A percentile compares a stretch with the other conserved stretches of the same genome.
phyloP scores from a whole-genome alignment of 352 stramenopile species.

The Globisporangium alternatum region DNA sequence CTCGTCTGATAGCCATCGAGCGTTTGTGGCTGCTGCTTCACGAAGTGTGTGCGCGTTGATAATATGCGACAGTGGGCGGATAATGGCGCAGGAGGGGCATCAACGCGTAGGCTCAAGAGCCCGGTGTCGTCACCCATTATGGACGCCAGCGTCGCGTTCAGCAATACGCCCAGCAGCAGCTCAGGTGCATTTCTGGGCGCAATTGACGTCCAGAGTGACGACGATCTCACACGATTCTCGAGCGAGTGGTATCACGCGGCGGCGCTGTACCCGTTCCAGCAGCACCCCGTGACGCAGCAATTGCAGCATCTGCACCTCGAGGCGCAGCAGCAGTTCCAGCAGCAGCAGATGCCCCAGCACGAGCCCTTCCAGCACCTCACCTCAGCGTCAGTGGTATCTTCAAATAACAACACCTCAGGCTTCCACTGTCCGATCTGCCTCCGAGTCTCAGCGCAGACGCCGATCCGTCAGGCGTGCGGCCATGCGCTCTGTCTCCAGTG shows the following conservation, averaged over 20 bases:
- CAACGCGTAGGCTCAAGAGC: constrained; percentile 9
- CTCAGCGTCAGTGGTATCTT: neutral
- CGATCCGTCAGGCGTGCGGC: constrained; percentile 47
- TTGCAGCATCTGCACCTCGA: constrained; percentile 1
- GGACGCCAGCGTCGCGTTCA: neutral
- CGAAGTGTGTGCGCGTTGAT: neutral
- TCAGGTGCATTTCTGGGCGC: neutral
- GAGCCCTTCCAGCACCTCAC: constrained; percentile 9
- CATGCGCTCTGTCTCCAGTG: constrained; percentile 51
- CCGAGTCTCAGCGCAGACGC: constrained; percentile 27
- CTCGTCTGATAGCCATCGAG: neutral
- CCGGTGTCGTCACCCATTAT: constrained; percentile 11
- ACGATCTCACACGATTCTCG: constrained; percentile 9
- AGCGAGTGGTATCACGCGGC: neutral
- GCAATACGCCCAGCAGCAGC: neutral
- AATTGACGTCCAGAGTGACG: constrained; percentile 8
- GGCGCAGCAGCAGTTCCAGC: constrained; percentile 19
- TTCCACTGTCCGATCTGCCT: constrained; percentile 52
- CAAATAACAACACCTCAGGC: neutral
- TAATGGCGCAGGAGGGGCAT: neutral
- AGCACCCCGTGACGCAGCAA: constrained; percentile 3
- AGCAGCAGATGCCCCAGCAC: constrained; percentile 22
- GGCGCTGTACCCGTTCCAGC: constrained; percentile 9
- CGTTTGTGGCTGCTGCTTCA: neutral
- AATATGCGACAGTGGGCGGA: constrained; percentile 15